Evolutionary conservation across 2,329 filamentous ascomycete species (phyloP).

Genomic region (Colletotrichum sp.): DNA sequence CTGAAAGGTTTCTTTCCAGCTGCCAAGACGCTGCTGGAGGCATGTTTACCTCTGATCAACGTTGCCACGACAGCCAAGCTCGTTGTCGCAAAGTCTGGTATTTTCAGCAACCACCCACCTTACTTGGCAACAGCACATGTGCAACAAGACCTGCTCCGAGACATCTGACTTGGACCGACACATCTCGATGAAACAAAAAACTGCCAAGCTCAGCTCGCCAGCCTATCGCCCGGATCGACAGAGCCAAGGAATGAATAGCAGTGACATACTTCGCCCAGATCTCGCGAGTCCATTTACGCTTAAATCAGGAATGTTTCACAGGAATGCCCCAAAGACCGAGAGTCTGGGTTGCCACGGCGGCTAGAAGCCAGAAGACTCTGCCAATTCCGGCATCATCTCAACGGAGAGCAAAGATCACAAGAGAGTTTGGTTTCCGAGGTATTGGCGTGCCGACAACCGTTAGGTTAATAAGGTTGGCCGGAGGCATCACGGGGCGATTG

Average conservation of each 20-base stretch:
- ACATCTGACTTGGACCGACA: background rate
- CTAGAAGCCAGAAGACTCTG: background rate
- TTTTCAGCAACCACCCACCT: background rate
- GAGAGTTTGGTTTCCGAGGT: background rate
- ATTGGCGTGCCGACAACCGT: background rate
- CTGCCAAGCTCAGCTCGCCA: background rate
- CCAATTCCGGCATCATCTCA: background rate
- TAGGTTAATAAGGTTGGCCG: background rate
- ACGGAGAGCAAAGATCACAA: background rate
- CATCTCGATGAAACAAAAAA: background rate
- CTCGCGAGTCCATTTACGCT: background rate
- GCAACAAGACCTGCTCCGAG: background rate
- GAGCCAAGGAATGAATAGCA: background rate
- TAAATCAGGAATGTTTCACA: background rate
- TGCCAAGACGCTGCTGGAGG: background rate
- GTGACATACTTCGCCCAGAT: background rate
- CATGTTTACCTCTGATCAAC: background rate
- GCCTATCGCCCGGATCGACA: background rate
- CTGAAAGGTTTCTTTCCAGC: background rate
- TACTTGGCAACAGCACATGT: background rate
- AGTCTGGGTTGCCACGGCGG: background rate
- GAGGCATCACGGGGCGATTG: background rate
- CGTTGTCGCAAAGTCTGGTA: background rate
- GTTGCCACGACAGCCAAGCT: background rate
- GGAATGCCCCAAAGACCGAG: background rate